Percentiles rank a stretch among this genome's conserved stretches.
Conservation (phyloP, 495 filamentous ascomycete genomes). For the Aspergillus conjunctus region DNA sequence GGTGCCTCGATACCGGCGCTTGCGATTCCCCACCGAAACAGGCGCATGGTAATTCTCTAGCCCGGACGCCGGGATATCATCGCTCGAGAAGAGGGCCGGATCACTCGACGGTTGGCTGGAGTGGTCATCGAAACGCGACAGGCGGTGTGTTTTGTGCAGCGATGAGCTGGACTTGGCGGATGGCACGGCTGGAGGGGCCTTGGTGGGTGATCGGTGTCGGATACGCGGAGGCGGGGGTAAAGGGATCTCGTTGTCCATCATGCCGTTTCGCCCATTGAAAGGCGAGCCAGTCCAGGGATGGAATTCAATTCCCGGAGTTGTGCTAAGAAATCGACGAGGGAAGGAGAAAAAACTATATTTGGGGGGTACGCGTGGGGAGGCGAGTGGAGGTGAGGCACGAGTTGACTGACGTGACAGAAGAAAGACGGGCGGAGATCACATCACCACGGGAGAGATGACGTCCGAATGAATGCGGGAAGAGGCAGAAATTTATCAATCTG, state of each 20-base stretch:
- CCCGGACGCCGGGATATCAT: constrained; percentile 68
- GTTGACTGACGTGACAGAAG: background rate
- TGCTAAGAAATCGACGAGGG: no score
- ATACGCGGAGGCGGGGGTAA: constrained; percentile 48
- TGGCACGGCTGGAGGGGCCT: constrained; percentile 11
- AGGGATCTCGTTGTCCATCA: constrained; percentile 49
- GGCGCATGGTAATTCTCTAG: constrained; percentile 67
- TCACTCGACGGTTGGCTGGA: constrained; percentile 66
- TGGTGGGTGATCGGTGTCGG: constrained; percentile 42
- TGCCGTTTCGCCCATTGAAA: background rate
- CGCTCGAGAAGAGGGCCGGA: constrained; percentile 75
- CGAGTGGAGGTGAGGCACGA: background rate
- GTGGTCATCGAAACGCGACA: constrained; percentile 44
- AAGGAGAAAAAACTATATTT: background rate
- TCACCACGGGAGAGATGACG: constrained; percentile 22
- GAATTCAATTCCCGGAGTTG: background rate
- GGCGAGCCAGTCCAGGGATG: background rate
- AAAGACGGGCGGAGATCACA: constrained; percentile 13
- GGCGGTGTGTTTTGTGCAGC: constrained; percentile 35
- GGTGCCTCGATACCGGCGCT: constrained; percentile 66
- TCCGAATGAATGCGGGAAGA: constrained; percentile 20
- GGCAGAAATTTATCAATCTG: constrained; percentile 8
- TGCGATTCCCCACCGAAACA: constrained; percentile 48
- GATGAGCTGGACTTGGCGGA: constrained; percentile 14
- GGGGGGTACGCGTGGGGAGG: background rate